Evolutionary conservation across 345 rosid species (phyloP).

Genomic region (Orychophragmus violaceus): DNA sequence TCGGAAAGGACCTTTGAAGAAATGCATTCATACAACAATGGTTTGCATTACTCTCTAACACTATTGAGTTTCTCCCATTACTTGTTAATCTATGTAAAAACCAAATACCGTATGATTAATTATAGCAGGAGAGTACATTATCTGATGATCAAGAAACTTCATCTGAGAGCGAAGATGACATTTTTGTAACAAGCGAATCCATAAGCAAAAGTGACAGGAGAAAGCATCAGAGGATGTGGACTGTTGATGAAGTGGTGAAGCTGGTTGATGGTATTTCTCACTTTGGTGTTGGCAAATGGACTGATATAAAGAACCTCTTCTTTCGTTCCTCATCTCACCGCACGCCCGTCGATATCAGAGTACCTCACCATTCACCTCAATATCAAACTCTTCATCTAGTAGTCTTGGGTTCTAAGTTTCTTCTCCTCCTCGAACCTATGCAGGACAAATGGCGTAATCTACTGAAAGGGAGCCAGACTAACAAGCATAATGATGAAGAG

Average conservation of each 20-base stretch:
- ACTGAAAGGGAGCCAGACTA: slow-evolving; percentile 50
- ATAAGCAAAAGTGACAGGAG: slow-evolving; percentile 54
- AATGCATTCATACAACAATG: slow-evolving; percentile 23
- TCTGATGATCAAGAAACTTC: slow-evolving; percentile 39
- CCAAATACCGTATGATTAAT: background rate
- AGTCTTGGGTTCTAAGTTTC: background rate
- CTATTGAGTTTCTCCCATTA: background rate
- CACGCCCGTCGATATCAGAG: slow-evolving; percentile 90
- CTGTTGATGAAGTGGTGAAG: slow-evolving; percentile 64
- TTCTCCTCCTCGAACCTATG: slow-evolving; percentile 12
- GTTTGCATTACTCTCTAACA: slow-evolving; percentile 29
- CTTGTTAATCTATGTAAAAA: background rate
- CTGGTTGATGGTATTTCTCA: slow-evolving; percentile 81
- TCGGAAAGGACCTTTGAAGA: slow-evolving; percentile 39
- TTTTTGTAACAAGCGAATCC: slow-evolving; percentile 30
- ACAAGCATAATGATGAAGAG: slow-evolving; percentile 40
- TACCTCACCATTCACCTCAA: slow-evolving; percentile 24
- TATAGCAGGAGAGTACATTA: slow-evolving; percentile 34
- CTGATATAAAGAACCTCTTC: slow-evolving; percentile 67
- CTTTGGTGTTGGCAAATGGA: slow-evolving; percentile 91
- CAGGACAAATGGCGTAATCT: slow-evolving; percentile 99
- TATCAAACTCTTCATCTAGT: background rate
- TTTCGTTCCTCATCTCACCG: slow-evolving; percentile 64
- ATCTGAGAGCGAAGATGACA: slow-evolving; percentile 61
- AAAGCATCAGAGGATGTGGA: slow-evolving; percentile 91